Percentiles rank a stretch among this genome's conserved stretches.
Conservation (phyloP, 2,329 filamentous ascomycete genomes). For the Cyclaneusma minus region DNA sequence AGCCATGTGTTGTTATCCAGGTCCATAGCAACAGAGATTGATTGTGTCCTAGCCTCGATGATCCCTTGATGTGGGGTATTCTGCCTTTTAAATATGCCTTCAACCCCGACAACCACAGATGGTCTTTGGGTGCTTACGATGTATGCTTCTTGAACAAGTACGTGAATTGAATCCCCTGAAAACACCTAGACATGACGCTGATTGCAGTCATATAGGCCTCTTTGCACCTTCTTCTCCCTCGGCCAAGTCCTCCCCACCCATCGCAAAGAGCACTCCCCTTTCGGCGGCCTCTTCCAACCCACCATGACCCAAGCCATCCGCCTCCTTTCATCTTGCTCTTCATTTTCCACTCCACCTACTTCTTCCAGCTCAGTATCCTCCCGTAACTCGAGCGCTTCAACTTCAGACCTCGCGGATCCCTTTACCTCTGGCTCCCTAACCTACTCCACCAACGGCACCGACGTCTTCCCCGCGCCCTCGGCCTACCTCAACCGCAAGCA, state of each 20-base stretch:
- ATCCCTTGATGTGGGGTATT: slow-evolving; percentile 86
- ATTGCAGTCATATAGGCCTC: slow-evolving; percentile 29
- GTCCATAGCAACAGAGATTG: slow-evolving; percentile 1
- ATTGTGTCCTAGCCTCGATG: slow-evolving; percentile 45
- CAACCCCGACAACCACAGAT: slow-evolving; percentile 62
- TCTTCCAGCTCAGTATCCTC: slow-evolving; percentile 3
- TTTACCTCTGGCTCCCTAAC: slow-evolving; percentile 31
- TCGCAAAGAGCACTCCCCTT: slow-evolving; percentile 58
- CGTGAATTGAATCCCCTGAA: slow-evolving; percentile 9
- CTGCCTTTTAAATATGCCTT: slow-evolving; percentile 62
- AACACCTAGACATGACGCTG: slow-evolving; percentile 1
- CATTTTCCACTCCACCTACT: slow-evolving; percentile 18
- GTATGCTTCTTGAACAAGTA: slow-evolving; percentile 86
- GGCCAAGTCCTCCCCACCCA: slow-evolving; percentile 89
- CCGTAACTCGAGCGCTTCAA: neutral
- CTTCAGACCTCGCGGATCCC: slow-evolving; percentile 28
- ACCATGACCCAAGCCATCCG: slow-evolving; percentile 76
- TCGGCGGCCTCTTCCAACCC: slow-evolving; percentile 80
- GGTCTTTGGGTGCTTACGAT: slow-evolving; percentile 85
- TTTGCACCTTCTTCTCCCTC: slow-evolving; percentile 68
- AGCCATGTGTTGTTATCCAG: slow-evolving; percentile 6
- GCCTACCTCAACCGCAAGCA: slow-evolving; percentile 53
- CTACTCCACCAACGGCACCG: slow-evolving; percentile 51
- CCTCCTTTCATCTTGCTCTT: slow-evolving; percentile 51
- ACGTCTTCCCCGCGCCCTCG: slow-evolving; percentile 56